Evolutionary conservation across 192 early-diverging fungal genomes (phyloP), one percentile per base, ranked within the genome.

Genomic region (Coemansia sp.): DNA sequence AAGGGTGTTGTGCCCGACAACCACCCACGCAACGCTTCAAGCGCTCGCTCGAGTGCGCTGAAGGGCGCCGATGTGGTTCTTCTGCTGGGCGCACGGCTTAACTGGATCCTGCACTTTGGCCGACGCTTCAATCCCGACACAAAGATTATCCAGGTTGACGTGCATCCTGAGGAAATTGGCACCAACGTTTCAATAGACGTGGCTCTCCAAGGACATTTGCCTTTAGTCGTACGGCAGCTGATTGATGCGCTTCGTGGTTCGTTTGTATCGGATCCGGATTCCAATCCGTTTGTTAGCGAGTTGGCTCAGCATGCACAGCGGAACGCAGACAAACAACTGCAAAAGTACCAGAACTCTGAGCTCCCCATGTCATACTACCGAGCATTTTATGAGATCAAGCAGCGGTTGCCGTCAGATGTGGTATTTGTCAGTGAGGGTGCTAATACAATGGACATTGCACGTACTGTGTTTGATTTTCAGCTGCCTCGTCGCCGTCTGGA

Each of bases 21-120:
- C 5, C 89, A 92, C 57, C 78, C 78, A 23, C 71, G 84, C 46
- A 87, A 87, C 51, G 87, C 84, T 6, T 76, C 88, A 5, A 85
- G 88, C 30, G 89, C 90, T 2, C 72, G 90, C 17, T 88, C 86
- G 6, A 70, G 76, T 19, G 90, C 89, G 9, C 76, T 92, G 51
- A 66, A 69, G n/a, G 76, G 80, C 27, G 86, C 89, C 6, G 90
- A 92, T 64, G 87, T 92, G 20, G 75, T 92, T 3, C 29, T 92
- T 11, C 64, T 92, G 27, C 69, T 91, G 30, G 90, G 90, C 42
- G 90, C 88, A 0, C 66, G 84, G 0, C 57, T 92, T 32, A 92
- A 92, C 71, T 92, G 90, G 90, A 89, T 92, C 24, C 72, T 92
- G 51, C 89, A 91, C 39, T 92, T 88, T 71, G 90, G 90, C 17